A percentile compares a stretch with the other conserved stretches of the same genome.
These are phyloP conservation scores for Serpula lacrymans DNA, from an alignment of 768 basidiomycete species.

Conservation along the genomic window DNA sequence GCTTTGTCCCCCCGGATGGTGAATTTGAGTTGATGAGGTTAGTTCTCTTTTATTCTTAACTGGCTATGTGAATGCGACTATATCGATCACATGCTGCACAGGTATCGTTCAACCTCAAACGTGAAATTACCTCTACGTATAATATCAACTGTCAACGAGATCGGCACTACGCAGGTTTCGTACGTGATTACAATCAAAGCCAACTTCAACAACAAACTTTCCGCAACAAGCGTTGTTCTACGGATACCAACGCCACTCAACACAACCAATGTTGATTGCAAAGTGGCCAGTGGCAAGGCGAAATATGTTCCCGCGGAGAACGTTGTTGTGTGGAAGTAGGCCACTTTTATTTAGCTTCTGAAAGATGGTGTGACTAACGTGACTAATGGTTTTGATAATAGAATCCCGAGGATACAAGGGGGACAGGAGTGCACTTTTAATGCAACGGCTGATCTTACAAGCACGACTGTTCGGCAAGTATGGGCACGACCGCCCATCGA, in stretches of 20 bases:
- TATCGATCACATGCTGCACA: conserved; percentile 26
- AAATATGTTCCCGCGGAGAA: conserved; percentile 98
- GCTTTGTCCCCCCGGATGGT: conserved; percentile 96
- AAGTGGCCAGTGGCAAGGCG: conserved; percentile 89
- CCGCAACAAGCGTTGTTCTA: conserved; percentile 87
- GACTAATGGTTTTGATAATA: conserved; percentile 31
- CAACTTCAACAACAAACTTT: conserved; percentile 88
- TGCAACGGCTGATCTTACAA: conserved; percentile 78
- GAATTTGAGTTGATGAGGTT: conserved; percentile 98
- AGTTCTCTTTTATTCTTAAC: conserved; percentile 20
- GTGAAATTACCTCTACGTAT: conserved; percentile 91
- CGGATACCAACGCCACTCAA: conserved; percentile 96
- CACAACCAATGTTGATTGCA: conserved; percentile 88
- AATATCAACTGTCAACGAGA: conserved; percentile 88
- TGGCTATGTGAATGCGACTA: conserved; percentile 3
- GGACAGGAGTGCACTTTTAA: conserved; percentile 86
- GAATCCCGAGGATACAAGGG: conserved; percentile 90
- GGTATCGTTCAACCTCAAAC: conserved; percentile 94
- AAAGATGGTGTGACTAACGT: conserved; percentile 3
- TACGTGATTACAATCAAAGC: conserved; percentile 87
- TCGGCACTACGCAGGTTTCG: conserved; percentile 88
- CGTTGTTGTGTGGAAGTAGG: conserved; percentile 96
- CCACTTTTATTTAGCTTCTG: conserved; percentile 12
- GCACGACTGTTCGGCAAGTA: conserved; percentile 88
- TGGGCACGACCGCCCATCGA: conserved; percentile 99